Conservation (phyloP, 2,329 filamentous ascomycete genomes). For the Hortaea werneckii region DNA sequence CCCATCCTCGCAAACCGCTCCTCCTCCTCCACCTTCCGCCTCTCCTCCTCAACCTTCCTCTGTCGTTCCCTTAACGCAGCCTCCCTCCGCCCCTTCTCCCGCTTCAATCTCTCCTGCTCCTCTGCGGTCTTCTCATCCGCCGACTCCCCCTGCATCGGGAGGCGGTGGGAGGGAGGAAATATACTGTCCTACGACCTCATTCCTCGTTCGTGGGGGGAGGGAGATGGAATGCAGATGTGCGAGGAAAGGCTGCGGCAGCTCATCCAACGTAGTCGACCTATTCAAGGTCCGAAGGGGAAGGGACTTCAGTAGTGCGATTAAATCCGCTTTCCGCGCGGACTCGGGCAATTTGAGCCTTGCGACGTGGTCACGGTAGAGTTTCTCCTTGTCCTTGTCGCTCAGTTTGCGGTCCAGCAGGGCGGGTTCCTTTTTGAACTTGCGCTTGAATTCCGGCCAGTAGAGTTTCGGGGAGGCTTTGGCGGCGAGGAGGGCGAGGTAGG, state of each 20-base stretch:
- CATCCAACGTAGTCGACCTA: slow-evolving; percentile 44
- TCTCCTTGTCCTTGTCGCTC: slow-evolving; percentile 61
- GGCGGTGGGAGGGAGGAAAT: slow-evolving; percentile 49
- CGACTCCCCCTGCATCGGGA: slow-evolving; percentile 33
- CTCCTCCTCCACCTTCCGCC: slow-evolving; percentile 8
- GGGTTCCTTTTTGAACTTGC: slow-evolving; percentile 75
- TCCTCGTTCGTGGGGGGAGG: slow-evolving; percentile 50
- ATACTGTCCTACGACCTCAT: slow-evolving; percentile 56
- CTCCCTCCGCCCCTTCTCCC: slow-evolving; percentile 39
- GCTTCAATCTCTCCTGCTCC: slow-evolving; percentile 3
- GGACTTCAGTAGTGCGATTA: slow-evolving; percentile 52
- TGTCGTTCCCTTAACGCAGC: slow-evolving; percentile 58
- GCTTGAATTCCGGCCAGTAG: slow-evolving; percentile 94
- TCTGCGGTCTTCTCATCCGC: slow-evolving; percentile 33
- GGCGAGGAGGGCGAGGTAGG: slow-evolving; percentile 72
- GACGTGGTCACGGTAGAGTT: slow-evolving; percentile 66
- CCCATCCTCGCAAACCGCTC: slow-evolving; percentile 1
- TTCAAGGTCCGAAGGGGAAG: slow-evolving; percentile 52
- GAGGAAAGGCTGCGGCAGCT: slow-evolving; percentile 53
- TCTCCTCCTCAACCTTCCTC: slow-evolving; percentile 13
- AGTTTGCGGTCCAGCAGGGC: slow-evolving; percentile 63
- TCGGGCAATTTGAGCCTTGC: slow-evolving; percentile 54
- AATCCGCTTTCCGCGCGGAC: slow-evolving; percentile 57
- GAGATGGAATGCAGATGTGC: slow-evolving; percentile 61
- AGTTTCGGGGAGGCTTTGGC: slow-evolving; percentile 78